Evolutionary conservation across 805 yeast genomes (phyloP), one percentile per base, ranked within the genome.

Genomic region (Pichia kluyveri): DNA sequence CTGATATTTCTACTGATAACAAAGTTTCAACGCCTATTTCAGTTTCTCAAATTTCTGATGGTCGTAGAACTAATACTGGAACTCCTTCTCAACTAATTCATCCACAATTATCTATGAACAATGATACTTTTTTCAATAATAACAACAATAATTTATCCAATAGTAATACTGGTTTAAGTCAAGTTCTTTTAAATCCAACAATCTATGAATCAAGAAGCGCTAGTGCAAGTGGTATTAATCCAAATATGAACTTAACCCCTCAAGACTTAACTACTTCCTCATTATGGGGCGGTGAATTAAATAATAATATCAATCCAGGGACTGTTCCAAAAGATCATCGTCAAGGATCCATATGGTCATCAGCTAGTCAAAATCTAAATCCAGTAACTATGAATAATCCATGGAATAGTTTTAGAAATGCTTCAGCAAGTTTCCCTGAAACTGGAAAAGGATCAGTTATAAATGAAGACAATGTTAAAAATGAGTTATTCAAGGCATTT

Each of bases 401-500:
- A 17, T 46, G 49, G 51, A 40, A n/a, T 39, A 34, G 23, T 30
- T n/a, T 14, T 23, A 41, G 28, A 4, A 23, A 17, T 32, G 39
- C 8, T 14, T 26, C 43, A 10, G 17, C 7, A 4, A 23, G 5
- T 23, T 23, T 23, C 7, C 7, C 26, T 23, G 26, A 23, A 23
- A 5, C 26, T 5, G 26, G 6, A 23, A 23, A 23, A 23, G 26
- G 5, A 23, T 23, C 26, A 23, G 26, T 23, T 23, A 34, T 19
- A 30, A 70, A 70, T 40, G 51, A 49, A 43, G 72, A 67, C 28
- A 51, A 60, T n/a, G 62, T 76, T 44, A 77, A 71, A 48, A 44
- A 65, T 4, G 73, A 75, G 18, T 69, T 76, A 2, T 59, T 61
- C 42, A 66, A 68, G 43, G 73, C 76, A 4, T 67, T 68, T 42